Conservation (phyloP, 257 asterid species). For the Catharanthus roseus region DNA sequence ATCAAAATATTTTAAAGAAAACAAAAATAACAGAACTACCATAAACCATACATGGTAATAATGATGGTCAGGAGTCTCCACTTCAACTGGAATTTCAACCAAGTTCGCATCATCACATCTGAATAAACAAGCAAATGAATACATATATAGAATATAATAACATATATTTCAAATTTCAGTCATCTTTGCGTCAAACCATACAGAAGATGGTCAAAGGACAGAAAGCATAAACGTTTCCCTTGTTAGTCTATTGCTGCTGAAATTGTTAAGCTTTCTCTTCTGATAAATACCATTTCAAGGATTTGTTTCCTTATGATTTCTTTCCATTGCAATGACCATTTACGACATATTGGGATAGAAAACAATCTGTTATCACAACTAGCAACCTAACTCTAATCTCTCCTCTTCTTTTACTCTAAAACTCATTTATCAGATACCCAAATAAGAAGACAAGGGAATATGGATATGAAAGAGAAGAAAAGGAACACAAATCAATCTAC, state of each 20-base stretch:
- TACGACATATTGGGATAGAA: neutral
- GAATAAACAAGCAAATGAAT: neutral
- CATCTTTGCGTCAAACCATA: neutral
- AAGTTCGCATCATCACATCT: conserved; percentile 62
- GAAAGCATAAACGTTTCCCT: neutral
- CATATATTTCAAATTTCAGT: neutral
- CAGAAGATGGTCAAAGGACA: neutral
- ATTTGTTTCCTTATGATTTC: neutral
- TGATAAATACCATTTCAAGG: neutral
- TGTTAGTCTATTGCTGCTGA: neutral
- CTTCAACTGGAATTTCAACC: conserved; percentile 68
- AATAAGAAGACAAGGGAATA: neutral
- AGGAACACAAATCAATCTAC: neutral
- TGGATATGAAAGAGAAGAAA: neutral
- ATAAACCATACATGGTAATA: conserved; percentile 56
- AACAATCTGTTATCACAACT: neutral
- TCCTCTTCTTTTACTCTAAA: neutral
- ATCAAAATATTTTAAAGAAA: neutral
- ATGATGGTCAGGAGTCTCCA: conserved; percentile 68
- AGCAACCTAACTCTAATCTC: neutral
- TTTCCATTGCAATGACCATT: neutral
- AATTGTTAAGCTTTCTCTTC: neutral
- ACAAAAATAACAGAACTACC: neutral
- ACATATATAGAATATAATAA: neutral
- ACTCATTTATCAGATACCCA: neutral